Percentiles rank a stretch among this genome's conserved stretches.
Conservation (phyloP, 345 rosid genomes). For the Iberis pinnata region DNA sequence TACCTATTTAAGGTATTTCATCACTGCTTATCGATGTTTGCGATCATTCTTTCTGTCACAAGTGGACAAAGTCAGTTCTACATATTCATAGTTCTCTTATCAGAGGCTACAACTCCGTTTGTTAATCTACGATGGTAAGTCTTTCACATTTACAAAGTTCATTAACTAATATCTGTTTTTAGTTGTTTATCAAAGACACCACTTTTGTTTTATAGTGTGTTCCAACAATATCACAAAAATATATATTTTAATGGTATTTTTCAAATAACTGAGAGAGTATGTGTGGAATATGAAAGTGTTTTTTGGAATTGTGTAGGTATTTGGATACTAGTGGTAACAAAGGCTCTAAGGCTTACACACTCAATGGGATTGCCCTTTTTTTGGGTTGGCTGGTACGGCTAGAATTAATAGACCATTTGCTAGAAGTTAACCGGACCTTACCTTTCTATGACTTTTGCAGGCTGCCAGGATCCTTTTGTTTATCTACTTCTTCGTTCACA, state of each 20-base stretch:
- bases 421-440: too few relatives aligned
- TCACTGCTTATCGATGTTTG: slow-evolving; percentile 68
- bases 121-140: slow-evolving; percentile 77
- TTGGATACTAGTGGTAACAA: slow-evolving; percentile 69
- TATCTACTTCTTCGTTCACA: slow-evolving; percentile 56
- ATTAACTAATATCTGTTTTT: neutral
- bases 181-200: too few relatives aligned
- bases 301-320: too few relatives aligned
- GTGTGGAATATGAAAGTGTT: too few relatives aligned
- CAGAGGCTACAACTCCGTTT: slow-evolving; percentile 73
- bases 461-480: slow-evolving; percentile 69
- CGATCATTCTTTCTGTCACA: slow-evolving; percentile 53
- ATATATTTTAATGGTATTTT: too few relatives aligned
- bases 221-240: too few relatives aligned
- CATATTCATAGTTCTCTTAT: slow-evolving; percentile 71
- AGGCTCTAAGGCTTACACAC: slow-evolving; percentile 45
- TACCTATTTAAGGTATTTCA: slow-evolving; percentile 50
- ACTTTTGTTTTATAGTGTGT: too few relatives aligned
- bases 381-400: slow-evolving; percentile 93
- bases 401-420: slow-evolving; percentile 11
- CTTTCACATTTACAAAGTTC: too few relatives aligned
- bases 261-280: too few relatives aligned
- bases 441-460: slow-evolving; percentile 31
- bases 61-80: slow-evolving; percentile 74
- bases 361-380: slow-evolving; percentile 67